Evolutionary conservation across 2,329 filamentous ascomycete genomes (phyloP).

Genomic region (Paradendryphiella salina): DNA sequence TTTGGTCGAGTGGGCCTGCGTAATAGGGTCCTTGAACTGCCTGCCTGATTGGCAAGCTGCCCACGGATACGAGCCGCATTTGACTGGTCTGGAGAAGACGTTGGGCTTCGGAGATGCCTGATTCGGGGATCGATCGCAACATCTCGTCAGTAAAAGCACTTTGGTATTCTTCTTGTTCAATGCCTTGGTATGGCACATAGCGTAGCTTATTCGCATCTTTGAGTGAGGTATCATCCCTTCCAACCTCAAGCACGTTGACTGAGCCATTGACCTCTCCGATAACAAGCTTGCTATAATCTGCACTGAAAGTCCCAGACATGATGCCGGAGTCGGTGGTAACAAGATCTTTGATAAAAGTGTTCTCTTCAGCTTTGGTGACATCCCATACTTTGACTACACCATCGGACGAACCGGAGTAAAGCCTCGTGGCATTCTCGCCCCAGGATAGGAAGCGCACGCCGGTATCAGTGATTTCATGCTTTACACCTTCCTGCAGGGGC

Average conservation of each 20-base stretch:
- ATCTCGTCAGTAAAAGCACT: background rate
- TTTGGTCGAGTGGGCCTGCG: slow-evolving; percentile 43
- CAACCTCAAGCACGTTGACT: slow-evolving; percentile 56
- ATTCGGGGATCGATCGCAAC: slow-evolving; percentile 18
- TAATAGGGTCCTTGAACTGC: slow-evolving; percentile 53
- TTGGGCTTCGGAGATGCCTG: slow-evolving; percentile 30
- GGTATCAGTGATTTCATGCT: slow-evolving; percentile 58
- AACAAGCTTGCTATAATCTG: slow-evolving; percentile 59
- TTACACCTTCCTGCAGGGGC: slow-evolving; percentile 50
- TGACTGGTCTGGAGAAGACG: slow-evolving; percentile 39
- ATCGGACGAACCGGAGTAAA: slow-evolving; percentile 65
- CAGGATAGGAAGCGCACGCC: slow-evolving; percentile 63
- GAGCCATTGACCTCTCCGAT: slow-evolving; percentile 62
- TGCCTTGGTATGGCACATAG: slow-evolving; percentile 31
- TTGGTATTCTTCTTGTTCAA: slow-evolving; percentile 2
- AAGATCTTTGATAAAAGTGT: slow-evolving; percentile 58
- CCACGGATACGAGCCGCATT: slow-evolving; percentile 46
- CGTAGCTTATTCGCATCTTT: slow-evolving; percentile 37
- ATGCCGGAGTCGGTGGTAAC: slow-evolving; percentile 56
- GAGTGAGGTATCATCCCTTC: slow-evolving; percentile 37
- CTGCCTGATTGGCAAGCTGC: slow-evolving; percentile 50
- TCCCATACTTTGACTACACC: slow-evolving; percentile 65
- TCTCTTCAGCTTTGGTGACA: slow-evolving; percentile 55
- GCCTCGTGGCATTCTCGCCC: slow-evolving; percentile 55
- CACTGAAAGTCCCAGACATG: slow-evolving; percentile 61